Base-by-base conservation (phyloP, 2,329 filamentous ascomycete genomes). In the Tolypocladium paradoxum region DNA sequence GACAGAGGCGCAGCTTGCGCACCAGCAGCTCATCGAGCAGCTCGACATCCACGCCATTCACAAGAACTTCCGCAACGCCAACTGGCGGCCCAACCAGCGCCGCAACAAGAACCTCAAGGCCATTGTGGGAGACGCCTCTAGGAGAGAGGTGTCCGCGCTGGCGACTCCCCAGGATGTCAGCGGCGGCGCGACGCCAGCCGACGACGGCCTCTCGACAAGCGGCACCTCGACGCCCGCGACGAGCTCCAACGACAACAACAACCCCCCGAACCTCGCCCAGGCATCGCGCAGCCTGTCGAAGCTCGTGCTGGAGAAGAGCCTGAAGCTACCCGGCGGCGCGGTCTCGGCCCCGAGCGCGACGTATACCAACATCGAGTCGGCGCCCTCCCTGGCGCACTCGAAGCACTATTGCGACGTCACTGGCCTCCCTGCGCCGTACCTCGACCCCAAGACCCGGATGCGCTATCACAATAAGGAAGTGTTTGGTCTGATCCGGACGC, bases 21-120 rank as follows among this genome's bases (percentile, higher is more conserved):
- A 97, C 67, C 87, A 89, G 68, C 80, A 83, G 61, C 85, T 97
- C 56, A 84, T 99, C 61, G 90, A 96, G 71, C 76, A 88, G 68
- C 88, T 97, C 65, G 93, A 99, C 76, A 90, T 96, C 64, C 86
- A 93, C 69, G 82, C 84, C 55, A 82, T 88, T 65, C 84, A 84
- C 62, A 95, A 95, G 73, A 87, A 84, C 64, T 99, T 96, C 77
- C 91, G 92, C 69, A 96, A 90, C 67, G 77, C 87, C 3, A 75
- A 83, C 68, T 99, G 93, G 93, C 90, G 88, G 65, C 90, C 93
- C 18, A 90, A 92, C 60, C 87, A 91, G 70, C 90, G 93, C 50
- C 89, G 93, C 70, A 99, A 99, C 81, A 99, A 99, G 77, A 97
- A 96, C 70, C 85, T 97, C 71, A 97, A 97, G 72, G 89, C 95